phyloP scores from a whole-genome alignment of 257 asterid genomes.

The Eucommia ulmoides region DNA sequence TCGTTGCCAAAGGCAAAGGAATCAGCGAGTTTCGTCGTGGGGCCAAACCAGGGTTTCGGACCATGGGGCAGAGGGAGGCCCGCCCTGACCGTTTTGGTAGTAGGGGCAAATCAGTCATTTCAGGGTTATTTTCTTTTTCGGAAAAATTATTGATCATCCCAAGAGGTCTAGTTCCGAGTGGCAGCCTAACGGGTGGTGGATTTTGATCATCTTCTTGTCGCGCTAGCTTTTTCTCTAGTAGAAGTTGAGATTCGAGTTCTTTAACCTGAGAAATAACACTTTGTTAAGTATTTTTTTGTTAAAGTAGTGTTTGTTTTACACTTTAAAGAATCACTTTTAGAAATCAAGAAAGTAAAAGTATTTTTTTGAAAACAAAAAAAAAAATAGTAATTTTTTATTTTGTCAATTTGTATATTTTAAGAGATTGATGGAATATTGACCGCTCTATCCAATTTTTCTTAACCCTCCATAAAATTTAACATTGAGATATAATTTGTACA shows the following conservation, averaged over 20 bases:
- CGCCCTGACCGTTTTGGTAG: slow-evolving; percentile 46
- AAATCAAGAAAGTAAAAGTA: too few relatives aligned
- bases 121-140: slow-evolving; percentile 69
- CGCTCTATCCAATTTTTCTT: too few relatives aligned
- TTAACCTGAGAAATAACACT: too few relatives aligned
- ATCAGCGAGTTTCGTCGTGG: slow-evolving; percentile 62
- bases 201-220: slow-evolving; percentile 74
- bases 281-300: too few relatives aligned
- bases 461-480: too few relatives aligned
- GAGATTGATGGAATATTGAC: too few relatives aligned
- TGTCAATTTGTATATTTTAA: too few relatives aligned
- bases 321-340: too few relatives aligned
- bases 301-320: too few relatives aligned
- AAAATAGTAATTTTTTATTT: too few relatives aligned
- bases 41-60: slow-evolving; percentile 20
- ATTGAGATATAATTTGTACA: too few relatives aligned
- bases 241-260: slow-evolving; percentile 83
- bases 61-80: slow-evolving; percentile 33
- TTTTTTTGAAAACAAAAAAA: too few relatives aligned
- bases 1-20: slow-evolving; percentile 51
- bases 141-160: slow-evolving; percentile 14
- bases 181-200: slow-evolving; percentile 31
- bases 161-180: slow-evolving; percentile 40
- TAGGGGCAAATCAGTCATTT: slow-evolving; percentile 30
- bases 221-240: slow-evolving; percentile 85